These are phyloP conservation scores for Henckelia pumila DNA, from an alignment of 257 asterid genomes.

Conservation along the genomic window DNA sequence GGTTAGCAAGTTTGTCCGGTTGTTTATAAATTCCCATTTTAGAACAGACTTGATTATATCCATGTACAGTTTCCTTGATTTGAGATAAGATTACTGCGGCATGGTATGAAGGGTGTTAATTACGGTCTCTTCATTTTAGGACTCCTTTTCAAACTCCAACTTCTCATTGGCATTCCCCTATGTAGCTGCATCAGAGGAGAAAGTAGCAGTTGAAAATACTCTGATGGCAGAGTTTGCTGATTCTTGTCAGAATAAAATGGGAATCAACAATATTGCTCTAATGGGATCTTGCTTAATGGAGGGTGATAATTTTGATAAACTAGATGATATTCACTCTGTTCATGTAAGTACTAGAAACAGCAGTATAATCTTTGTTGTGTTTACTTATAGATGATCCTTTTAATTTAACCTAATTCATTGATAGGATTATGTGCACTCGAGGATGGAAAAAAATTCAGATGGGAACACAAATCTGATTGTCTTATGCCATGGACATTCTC, in stretches of 20 bases:
- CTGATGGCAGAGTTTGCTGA: constrained; percentile 72
- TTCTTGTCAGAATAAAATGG: constrained; percentile 56
- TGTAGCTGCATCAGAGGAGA: constrained; percentile 58
- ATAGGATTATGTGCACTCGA: constrained; percentile 72
- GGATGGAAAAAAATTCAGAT: constrained; percentile 43
- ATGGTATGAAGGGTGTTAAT: constrained; percentile 15
- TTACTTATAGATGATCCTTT: constrained; percentile 17
- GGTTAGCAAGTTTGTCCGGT: constrained; percentile 45
- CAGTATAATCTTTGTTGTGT: constrained; percentile 1
- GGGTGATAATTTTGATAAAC: constrained; percentile 55
- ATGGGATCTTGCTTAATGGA: constrained; percentile 67
- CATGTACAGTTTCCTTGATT: background rate
- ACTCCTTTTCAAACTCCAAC: constrained; percentile 63
- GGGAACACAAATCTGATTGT: constrained; percentile 65
- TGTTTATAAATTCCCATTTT: constrained; percentile 15
- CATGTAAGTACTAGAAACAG: constrained; percentile 47
- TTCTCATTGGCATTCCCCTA: constrained; percentile 87
- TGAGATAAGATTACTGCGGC: constrained; percentile 16
- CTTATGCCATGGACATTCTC: constrained; percentile 58
- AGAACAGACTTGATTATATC: background rate
- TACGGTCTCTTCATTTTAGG: constrained; percentile 45
- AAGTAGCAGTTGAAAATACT: constrained; percentile 58
- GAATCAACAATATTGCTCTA: constrained; percentile 52
- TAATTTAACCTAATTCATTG: constrained; percentile 20
- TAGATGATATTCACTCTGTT: constrained; percentile 59